phyloP scores from a whole-genome alignment of 2,329 filamentous ascomycete species.

The Alternaria incomplexa region DNA sequence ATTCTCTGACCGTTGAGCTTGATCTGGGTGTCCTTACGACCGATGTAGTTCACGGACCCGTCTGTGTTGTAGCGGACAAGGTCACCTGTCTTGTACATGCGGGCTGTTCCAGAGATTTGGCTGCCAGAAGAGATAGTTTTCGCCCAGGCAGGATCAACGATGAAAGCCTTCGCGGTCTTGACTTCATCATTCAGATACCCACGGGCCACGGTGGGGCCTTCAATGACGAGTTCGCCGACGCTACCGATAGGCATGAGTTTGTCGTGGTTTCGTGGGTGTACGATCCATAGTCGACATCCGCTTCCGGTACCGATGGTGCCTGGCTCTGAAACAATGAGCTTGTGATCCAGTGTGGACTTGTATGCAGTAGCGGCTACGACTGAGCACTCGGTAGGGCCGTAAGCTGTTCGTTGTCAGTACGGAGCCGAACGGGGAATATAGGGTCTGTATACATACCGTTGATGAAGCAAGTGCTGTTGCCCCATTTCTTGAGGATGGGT shows the following conservation, averaged over 20 bases:
- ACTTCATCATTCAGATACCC: slow-evolving; percentile 32
- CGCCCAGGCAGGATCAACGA: slow-evolving; percentile 38
- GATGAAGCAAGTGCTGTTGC: slow-evolving; percentile 51
- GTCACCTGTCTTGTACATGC: slow-evolving; percentile 32
- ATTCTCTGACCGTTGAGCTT: slow-evolving; percentile 41
- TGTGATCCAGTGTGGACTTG: slow-evolving; percentile 33
- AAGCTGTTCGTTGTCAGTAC: slow-evolving; percentile 21
- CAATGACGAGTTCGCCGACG: slow-evolving; percentile 46
- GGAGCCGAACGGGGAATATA: no score
- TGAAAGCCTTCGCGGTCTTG: slow-evolving; percentile 35
- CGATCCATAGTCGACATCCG: slow-evolving; percentile 48
- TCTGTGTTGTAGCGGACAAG: slow-evolving; percentile 27
- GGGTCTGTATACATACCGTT: slow-evolving; percentile 49
- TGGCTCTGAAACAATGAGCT: slow-evolving; percentile 33
- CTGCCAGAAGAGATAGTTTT: slow-evolving; percentile 2
- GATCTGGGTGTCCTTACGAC: slow-evolving; percentile 39
- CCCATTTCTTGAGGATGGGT: slow-evolving; percentile 54
- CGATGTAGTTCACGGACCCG: slow-evolving; percentile 37
- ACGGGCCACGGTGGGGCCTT: slow-evolving; percentile 56
- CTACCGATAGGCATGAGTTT: slow-evolving; percentile 41
- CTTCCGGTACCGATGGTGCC: slow-evolving; percentile 41
- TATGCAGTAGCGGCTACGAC: slow-evolving; percentile 33
- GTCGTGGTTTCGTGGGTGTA: slow-evolving; percentile 49
- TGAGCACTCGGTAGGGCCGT: slow-evolving; percentile 43
- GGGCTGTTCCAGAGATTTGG: slow-evolving; percentile 20